Base-by-base conservation (phyloP, 2,329 filamentous ascomycete genomes). In the Colletotrichum kahawae region DNA sequence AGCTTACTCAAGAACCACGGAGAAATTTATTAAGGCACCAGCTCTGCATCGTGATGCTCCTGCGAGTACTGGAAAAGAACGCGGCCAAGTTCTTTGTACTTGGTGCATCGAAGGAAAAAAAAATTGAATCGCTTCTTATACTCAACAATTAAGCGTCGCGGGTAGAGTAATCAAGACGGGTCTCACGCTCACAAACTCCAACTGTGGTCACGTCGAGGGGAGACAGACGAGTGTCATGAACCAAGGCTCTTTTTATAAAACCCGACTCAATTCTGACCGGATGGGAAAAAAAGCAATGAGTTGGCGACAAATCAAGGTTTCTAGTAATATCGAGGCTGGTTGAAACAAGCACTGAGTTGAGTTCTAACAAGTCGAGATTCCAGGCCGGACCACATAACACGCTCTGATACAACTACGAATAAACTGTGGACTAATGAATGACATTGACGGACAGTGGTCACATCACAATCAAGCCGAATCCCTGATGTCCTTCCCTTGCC, bases 371-470 rank as follows among this genome's bases (percentile, higher is more conserved):
- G 18, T 4, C 1, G 18, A 43, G 8, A n/a, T 5, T 4, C 38
- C 2, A 12, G 8, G 8, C n/a, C 5, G 8, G 16, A n/a, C 38
- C 8, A 43, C 4, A 43, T 8, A 10, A 1, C 38, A 43, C 18
- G 5, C 4, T 1, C 8, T 5, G 4, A 43, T n/a, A 10, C 18
- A n/a, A 48, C 0, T 12, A 5, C 38, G 1, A 48, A 48, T n/a
- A 48, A 21, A 21, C 18, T 7, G n/a, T 21, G 10, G 43, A 12
- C n/a, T 48, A n/a, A n/a, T 48, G 12, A n/a, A n/a, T 13, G 10
- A 48, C 4, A 10, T 21, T 21, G 43, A 48, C 1, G 1, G 43
- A 48, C 43, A 21, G 0, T 7, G 18, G 1, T 0, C 2, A 1
- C 5, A 48, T n/a, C 6, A 7, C 3, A 13, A 2, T 4, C 1